phyloP scores from a whole-genome alignment of 176 grass and related monocot species.

The Raddia guianensis region DNA sequence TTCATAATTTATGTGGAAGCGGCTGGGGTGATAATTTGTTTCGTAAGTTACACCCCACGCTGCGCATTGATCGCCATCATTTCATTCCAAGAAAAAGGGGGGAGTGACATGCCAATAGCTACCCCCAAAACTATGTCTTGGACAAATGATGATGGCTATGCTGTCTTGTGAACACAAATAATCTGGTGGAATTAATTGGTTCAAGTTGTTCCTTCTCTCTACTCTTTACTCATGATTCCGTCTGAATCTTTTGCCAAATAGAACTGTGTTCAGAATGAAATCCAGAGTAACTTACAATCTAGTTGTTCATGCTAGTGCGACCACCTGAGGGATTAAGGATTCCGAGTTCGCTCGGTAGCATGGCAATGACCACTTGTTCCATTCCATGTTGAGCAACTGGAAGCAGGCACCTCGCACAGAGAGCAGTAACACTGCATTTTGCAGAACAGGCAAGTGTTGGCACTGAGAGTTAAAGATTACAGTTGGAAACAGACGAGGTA shows the following conservation, averaged over 20 bases:
- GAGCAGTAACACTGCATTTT: constrained; percentile 61
- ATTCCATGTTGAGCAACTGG: constrained; percentile 39
- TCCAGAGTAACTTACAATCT: constrained; percentile 15
- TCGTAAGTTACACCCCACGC: constrained; percentile 9
- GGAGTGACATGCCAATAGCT: neutral
- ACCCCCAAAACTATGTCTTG: constrained; percentile 11
- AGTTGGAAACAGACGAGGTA: neutral
- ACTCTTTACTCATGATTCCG: neutral
- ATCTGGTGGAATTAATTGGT: constrained; percentile 22
- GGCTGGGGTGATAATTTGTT: constrained; percentile 53
- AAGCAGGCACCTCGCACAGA: constrained; percentile 49
- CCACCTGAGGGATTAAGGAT: neutral
- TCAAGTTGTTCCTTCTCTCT: neutral
- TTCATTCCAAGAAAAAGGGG: constrained; percentile 30
- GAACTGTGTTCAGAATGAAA: neutral
- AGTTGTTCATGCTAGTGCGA: neutral
- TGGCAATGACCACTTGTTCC: constrained; percentile 50
- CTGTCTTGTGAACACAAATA: constrained; percentile 39
- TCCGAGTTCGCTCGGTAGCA: neutral
- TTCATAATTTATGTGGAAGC: constrained; percentile 44
- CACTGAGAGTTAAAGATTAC: neutral
- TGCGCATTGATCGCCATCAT: constrained; percentile 53
- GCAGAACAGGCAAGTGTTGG: neutral
- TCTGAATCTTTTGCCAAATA: neutral
- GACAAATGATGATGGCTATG: constrained; percentile 35